Evolutionary conservation across 768 basidiomycete species (phyloP), one percentile per base, ranked within the genome.

Genomic region (Tylopilus subfusipes): DNA sequence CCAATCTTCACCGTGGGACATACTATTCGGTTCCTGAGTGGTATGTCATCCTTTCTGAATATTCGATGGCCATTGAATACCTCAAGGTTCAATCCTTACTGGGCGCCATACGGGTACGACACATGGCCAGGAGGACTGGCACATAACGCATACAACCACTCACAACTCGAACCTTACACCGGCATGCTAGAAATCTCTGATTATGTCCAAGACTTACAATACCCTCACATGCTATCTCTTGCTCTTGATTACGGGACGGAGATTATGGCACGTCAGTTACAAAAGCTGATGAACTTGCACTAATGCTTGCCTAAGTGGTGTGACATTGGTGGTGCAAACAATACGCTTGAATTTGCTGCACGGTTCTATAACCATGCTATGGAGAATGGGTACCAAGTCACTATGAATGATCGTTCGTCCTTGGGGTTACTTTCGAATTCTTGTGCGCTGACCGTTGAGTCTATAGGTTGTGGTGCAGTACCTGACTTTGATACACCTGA

Each of bases 21-120:
- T 84, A 83, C 54, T 82, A 78, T 67, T 80, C 79, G 5, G 66
- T 84, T 43, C 80, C 82, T 1, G 81, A 83, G 58, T 83, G 79
- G 81, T 70, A 27, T 16, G 71, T 53, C 38, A 19, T 38, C 16
- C 11, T 42, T 18, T 5, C 44, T 22, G n/a, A 29, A 6, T 9
- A 6, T 3, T 19, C 36, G 5, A 59, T 22, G 6, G 2, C 5
- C 2, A n/a, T 53, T 16, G 38, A 14, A 33, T 29, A 10, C 14
- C 7, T 27, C 31, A 22, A 80, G 82, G 81, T 83, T 77, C 57
- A 81, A 76, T 54, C 84, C 84, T 6, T 74, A 81, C 49, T 82
- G 63, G 47, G 77, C 72, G 7, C 67, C 67, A 42, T 82, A 82
- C 49, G 82, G 83, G 2, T 81, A 77, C 40, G 67, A 61, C 3